Evolutionary conservation across 2,329 filamentous ascomycete species (phyloP).

Genomic region (Cladosporium austrohemisphaericum): DNA sequence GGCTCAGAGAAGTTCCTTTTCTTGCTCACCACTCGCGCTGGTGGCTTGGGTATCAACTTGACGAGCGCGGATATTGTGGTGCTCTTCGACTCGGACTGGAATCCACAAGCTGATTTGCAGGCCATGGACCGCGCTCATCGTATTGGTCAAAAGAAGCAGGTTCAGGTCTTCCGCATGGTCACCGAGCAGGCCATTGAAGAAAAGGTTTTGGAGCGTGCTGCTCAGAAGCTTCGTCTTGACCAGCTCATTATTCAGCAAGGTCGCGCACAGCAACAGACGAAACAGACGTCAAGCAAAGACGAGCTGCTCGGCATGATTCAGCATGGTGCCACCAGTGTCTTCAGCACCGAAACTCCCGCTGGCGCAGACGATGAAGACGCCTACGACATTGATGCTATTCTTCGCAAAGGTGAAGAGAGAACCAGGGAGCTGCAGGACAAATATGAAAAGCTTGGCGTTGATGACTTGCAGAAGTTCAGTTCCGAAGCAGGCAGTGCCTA

Average conservation of each 20-base stretch:
- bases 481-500: slow-evolving; percentile 81
- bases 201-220: slow-evolving; percentile 93
- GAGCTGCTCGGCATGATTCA: slow-evolving; percentile 98
- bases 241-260: slow-evolving; percentile 98
- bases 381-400: slow-evolving; percentile 84
- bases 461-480: slow-evolving; percentile 95
- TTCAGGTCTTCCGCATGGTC: slow-evolving; percentile 92
- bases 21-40: slow-evolving; percentile 88
- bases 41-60: slow-evolving; percentile 93
- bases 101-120: slow-evolving; percentile 95
- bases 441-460: slow-evolving; percentile 94
- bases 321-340: slow-evolving; percentile 93
- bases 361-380: slow-evolving; percentile 69
- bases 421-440: slow-evolving; percentile 88
- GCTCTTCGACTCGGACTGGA: slow-evolving; percentile 97
- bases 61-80: slow-evolving; percentile 94
- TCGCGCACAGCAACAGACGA: slow-evolving; percentile 82
- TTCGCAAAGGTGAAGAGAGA: slow-evolving; percentile 79
- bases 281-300: slow-evolving; percentile 91
- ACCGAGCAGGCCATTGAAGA: slow-evolving; percentile 98
- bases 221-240: slow-evolving; percentile 92
- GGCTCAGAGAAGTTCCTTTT: slow-evolving; percentile 96
- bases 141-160: slow-evolving; percentile 98
- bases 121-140: slow-evolving; percentile 98
- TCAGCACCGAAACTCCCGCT: slow-evolving; percentile 53